Percentiles rank a stretch among this genome's conserved stretches.
Conservation (phyloP, 2,329 filamentous ascomycete species). For the Colletotrichum agaves region DNA sequence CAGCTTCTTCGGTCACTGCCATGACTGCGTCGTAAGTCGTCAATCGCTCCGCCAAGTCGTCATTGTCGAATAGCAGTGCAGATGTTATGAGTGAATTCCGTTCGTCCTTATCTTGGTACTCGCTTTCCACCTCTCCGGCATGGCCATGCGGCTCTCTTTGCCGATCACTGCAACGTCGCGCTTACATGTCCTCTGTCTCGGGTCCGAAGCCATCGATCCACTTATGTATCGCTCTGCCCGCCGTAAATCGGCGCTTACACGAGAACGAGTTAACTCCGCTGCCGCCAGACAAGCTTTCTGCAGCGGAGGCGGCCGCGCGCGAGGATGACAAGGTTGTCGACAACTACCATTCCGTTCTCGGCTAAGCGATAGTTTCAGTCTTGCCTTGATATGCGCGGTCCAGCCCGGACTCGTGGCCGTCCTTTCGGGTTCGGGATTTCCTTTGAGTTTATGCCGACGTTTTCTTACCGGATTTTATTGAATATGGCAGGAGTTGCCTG, state of each 20-base stretch:
- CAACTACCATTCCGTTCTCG: not conserved
- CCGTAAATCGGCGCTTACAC: not conserved
- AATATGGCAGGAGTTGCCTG: not conserved
- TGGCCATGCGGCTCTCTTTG: not conserved
- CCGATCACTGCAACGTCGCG: not conserved
- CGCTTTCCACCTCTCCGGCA: not conserved
- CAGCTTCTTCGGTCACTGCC: not conserved
- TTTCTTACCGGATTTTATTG: not conserved
- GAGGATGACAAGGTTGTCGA: not conserved
- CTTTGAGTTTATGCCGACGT: not conserved
- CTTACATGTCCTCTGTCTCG: not conserved
- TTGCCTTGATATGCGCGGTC: not conserved
- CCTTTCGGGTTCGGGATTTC: not conserved
- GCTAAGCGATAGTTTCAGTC: conserved; percentile 6
- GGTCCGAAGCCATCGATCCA: not conserved
- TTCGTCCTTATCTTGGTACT: not conserved
- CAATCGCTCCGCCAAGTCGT: not conserved
- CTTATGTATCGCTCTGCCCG: not conserved
- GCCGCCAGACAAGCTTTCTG: not conserved
- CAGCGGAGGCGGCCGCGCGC: not conserved
- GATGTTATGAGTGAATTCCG: not conserved
- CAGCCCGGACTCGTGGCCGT: not conserved
- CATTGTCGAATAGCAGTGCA: not conserved
- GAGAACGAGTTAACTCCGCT: not conserved
- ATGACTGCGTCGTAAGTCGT: not conserved